These are phyloP conservation scores for Mycena albidolilacea DNA, from an alignment of 768 basidiomycete species.

Conservation along the genomic window DNA sequence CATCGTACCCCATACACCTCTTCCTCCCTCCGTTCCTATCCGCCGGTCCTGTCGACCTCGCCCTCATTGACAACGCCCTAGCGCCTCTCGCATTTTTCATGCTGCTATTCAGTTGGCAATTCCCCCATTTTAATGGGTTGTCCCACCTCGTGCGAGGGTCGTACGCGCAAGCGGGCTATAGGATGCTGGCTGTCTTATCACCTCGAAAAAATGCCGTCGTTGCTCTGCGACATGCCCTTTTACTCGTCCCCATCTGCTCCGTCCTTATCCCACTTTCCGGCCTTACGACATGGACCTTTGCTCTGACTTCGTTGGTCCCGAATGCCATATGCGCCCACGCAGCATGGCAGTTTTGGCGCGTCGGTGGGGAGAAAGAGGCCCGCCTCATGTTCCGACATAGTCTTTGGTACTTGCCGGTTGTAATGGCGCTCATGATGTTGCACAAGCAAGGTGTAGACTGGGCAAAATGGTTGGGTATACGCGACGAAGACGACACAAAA, in stretches of 20 bases:
- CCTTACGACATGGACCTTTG: slow-evolving; percentile 93
- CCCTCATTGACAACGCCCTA: slow-evolving; percentile 84
- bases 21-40: slow-evolving; percentile 76
- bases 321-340: slow-evolving; percentile 79
- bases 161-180: slow-evolving; percentile 94
- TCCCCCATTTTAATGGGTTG: slow-evolving; percentile 97
- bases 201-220: slow-evolving; percentile 89
- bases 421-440: slow-evolving; percentile 94
- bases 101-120: slow-evolving; percentile 96
- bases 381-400: slow-evolving; percentile 83
- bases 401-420: slow-evolving; percentile 91
- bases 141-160: slow-evolving; percentile 88
- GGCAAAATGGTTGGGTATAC: slow-evolving; percentile 71
- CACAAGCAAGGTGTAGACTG: slow-evolving; percentile 92
- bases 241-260: slow-evolving; percentile 85
- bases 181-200: slow-evolving; percentile 89
- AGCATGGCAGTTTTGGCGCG: slow-evolving; percentile 83
- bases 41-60: slow-evolving; percentile 54
- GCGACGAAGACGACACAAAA: slow-evolving; percentile 35
- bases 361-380: slow-evolving; percentile 83
- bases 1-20: slow-evolving; percentile 68
- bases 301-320: slow-evolving; percentile 80
- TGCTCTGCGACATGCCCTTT: slow-evolving; percentile 83
- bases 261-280: slow-evolving; percentile 90
- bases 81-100: slow-evolving; percentile 86